Percentiles rank a stretch among this genome's conserved stretches.
Conservation (phyloP, 805 yeast genomes). For the Yamadazyma nakazawae region DNA sequence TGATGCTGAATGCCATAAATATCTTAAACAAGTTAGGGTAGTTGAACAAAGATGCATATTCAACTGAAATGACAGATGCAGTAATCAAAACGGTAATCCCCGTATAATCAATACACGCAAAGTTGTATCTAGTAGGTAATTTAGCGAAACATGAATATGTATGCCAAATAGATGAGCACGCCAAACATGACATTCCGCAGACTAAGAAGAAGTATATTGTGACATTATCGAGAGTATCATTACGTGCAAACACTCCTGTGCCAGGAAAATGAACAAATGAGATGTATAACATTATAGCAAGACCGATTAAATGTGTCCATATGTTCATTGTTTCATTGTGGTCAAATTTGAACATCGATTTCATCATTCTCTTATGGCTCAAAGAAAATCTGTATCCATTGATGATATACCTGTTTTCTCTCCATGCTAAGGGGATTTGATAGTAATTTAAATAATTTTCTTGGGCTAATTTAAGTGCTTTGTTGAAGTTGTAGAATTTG, state of each 20-base stretch:
- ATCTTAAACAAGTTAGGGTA: slow-evolving; percentile 46
- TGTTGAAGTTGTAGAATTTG: slow-evolving; percentile 38
- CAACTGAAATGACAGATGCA: slow-evolving; percentile 83
- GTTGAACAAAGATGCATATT: slow-evolving; percentile 71
- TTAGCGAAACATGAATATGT: slow-evolving; percentile 79
- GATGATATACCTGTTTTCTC: slow-evolving; percentile 83
- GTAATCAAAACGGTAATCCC: slow-evolving; percentile 91
- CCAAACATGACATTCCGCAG: slow-evolving; percentile 73
- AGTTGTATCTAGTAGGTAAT: slow-evolving; percentile 58
- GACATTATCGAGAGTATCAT: slow-evolving; percentile 43
- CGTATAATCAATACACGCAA: slow-evolving; percentile 92
- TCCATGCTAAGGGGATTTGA: slow-evolving; percentile 89
- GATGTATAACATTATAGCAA: slow-evolving; percentile 53
- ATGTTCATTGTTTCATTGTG: slow-evolving; percentile 93
- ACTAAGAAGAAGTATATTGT: slow-evolving; percentile 61
- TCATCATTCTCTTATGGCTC: slow-evolving; percentile 55
- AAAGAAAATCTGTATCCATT: slow-evolving; percentile 82
- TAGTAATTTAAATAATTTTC: slow-evolving; percentile 65
- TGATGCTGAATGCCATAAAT: slow-evolving; percentile 58
- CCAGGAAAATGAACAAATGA: slow-evolving; percentile 61
- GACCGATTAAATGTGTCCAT: slow-evolving; percentile 87
- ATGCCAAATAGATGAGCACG: slow-evolving; percentile 86
- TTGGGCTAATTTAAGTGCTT: slow-evolving; percentile 31
- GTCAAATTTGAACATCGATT: slow-evolving; percentile 52
- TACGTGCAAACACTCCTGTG: slow-evolving; percentile 44